Percentiles rank a stretch among this genome's conserved stretches.
Conservation (phyloP, 2,329 filamentous ascomycete genomes). For the Periconia digitata region DNA sequence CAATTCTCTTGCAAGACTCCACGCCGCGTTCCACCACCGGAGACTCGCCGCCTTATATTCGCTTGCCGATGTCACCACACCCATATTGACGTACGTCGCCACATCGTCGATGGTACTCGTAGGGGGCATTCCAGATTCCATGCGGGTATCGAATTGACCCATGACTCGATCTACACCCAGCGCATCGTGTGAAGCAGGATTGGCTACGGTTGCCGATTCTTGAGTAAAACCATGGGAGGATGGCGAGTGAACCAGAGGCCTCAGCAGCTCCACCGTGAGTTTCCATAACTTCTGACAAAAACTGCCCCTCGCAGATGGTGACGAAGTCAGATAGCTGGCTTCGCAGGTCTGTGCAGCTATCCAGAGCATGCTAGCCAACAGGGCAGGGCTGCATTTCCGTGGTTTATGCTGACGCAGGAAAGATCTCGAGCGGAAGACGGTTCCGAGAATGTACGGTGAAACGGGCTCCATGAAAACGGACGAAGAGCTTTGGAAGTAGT, state of each 20-base stretch:
- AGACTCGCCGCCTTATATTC: slow-evolving; percentile 82
- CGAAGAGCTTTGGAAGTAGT: slow-evolving; percentile 88
- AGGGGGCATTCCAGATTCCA: slow-evolving; percentile 49
- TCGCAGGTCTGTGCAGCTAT: slow-evolving; percentile 90
- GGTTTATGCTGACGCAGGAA: slow-evolving; percentile 83
- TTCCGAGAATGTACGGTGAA: slow-evolving; percentile 86
- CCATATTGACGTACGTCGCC: slow-evolving; percentile 86
- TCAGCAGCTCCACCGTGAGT: slow-evolving; percentile 79
- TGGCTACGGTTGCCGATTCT: slow-evolving; percentile 61
- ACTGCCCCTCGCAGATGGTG: slow-evolving; percentile 77
- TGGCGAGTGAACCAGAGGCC: slow-evolving; percentile 81
- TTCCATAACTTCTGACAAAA: slow-evolving; percentile 88
- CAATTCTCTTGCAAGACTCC: slow-evolving; percentile 83
- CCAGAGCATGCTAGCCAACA: slow-evolving; percentile 95
- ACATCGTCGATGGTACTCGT: slow-evolving; percentile 82
- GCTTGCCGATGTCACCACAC: slow-evolving; percentile 86
- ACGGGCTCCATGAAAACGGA: slow-evolving; percentile 84
- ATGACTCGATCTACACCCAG: slow-evolving; percentile 71
- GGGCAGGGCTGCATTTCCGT: slow-evolving; percentile 76
- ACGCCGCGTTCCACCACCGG: slow-evolving; percentile 92
- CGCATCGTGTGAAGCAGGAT: slow-evolving; percentile 75
- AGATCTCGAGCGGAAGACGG: slow-evolving; percentile 84
- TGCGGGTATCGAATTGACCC: slow-evolving; percentile 48
- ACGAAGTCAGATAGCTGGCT: slow-evolving; percentile 77
- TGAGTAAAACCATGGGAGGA: slow-evolving; percentile 55